Base-by-base conservation (phyloP, 192 early-diverging fungal species). In the Mortierella hygrophila region DNA sequence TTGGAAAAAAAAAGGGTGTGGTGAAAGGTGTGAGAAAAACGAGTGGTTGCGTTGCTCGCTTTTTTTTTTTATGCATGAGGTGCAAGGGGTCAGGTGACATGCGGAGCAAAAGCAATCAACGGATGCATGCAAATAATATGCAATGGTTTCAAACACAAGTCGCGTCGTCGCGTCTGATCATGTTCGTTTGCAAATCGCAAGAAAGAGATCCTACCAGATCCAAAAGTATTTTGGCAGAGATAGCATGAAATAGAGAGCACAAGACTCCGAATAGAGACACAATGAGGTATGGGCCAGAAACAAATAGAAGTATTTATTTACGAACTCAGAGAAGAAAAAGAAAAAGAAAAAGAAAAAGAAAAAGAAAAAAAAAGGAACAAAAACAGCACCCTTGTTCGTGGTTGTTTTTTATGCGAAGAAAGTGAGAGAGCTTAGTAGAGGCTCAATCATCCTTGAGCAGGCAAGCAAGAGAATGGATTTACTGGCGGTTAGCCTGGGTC, bases 401-500 rank as follows among this genome's bases (percentile, higher is more conserved):
- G 70, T 71, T 41, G 20, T 71, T 71, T 71, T 71, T 71, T 40
- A 41, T 26, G 49, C 4, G 41, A 71, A 23, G 35, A 71, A 23
- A 40, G 32, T 11, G 26, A 65, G 60, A 10, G 60, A 65, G 60
- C 60, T 20, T 52, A 52, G 3, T 32, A 65, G 60, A 65, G 29
- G 60, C 60, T 65, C 60, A 65, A 65, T 32, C 60, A 65, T 65
- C 29, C 60, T 65, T 65, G 29, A 10, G 3, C 1, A 65, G 9
- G 60, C n/a, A 65, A 3, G 26, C 11, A 29, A 65, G 3, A 65
- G 60, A 65, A 29, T n/a, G n/a, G 29, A 32, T 65, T 85, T 85
- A 80, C 75, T 85, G 44, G 84, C 84, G 84, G 79, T 86, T 80
- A 60, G 79, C 80, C 75, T 87, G 86, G 68, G 80, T 92, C 92